Conservation (phyloP, 2,329 filamentous ascomycete genomes). For the Colletotrichum endophyticum region DNA sequence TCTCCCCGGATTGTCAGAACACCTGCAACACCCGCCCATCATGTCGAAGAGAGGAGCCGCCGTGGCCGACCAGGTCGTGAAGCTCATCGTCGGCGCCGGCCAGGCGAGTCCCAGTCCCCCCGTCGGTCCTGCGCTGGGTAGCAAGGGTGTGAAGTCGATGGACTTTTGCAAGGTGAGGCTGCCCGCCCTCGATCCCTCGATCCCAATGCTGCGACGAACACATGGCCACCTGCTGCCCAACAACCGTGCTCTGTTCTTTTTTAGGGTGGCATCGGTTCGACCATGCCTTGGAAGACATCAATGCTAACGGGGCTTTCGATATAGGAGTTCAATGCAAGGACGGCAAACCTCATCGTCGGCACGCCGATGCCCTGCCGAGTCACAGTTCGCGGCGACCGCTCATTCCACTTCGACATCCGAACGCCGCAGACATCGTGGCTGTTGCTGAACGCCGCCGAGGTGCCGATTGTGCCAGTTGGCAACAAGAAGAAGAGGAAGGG, state of each 20-base stretch:
- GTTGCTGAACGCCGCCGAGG: slow-evolving; percentile 81
- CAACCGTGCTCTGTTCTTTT: background rate
- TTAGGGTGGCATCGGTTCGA: background rate
- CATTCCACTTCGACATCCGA: slow-evolving; percentile 90
- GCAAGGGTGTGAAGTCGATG: slow-evolving; percentile 98
- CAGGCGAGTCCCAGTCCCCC: slow-evolving; percentile 94
- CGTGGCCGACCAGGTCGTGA: slow-evolving; percentile 78
- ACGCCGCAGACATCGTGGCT: slow-evolving; percentile 95
- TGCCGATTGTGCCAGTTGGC: slow-evolving; percentile 67
- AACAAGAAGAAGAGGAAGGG: slow-evolving; percentile 83
- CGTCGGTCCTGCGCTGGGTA: slow-evolving; percentile 93
- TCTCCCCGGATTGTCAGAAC: background rate
- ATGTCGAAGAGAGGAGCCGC: slow-evolving; percentile 58
- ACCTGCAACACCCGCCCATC: slow-evolving; percentile 22
- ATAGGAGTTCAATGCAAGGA: slow-evolving; percentile 96
- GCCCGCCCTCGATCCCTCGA: background rate
- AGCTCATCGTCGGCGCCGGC: slow-evolving; percentile 95
- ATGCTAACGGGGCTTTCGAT: slow-evolving; percentile 17
- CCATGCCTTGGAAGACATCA: slow-evolving; percentile 13
- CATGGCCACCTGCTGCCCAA: slow-evolving; percentile 17
- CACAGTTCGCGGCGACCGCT: slow-evolving; percentile 89
- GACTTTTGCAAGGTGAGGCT: slow-evolving; percentile 92
- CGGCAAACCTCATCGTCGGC: slow-evolving; percentile 80
- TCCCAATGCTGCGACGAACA: background rate
- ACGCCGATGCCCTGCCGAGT: slow-evolving; percentile 91